These are phyloP conservation scores for Nakazawaea wickerhamii DNA, from an alignment of 805 yeast genomes.

Conservation along the genomic window DNA sequence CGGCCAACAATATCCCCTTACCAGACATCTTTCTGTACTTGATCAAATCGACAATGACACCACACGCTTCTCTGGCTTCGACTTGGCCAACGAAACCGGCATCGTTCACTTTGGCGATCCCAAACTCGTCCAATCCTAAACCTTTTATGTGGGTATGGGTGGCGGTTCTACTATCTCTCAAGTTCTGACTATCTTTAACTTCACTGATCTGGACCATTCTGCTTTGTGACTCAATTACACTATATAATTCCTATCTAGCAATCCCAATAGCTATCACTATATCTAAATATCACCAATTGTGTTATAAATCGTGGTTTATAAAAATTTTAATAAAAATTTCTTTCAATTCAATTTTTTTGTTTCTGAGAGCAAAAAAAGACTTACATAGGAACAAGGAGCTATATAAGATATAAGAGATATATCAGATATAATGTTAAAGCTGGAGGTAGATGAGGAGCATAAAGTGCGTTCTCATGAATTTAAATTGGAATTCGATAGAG, in stretches of 20 bases:
- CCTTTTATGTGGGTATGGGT: conserved; percentile 98
- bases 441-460: conserved; percentile 1
- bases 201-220: conserved; percentile 17
- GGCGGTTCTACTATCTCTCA: conserved; percentile 69
- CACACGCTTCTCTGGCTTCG: conserved; percentile 85
- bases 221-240: too few species aligned
- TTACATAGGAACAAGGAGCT: too few species aligned
- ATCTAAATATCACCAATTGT: not conserved
- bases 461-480: not conserved
- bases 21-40: conserved; percentile 92
- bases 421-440: conserved; percentile 6
- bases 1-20: conserved; percentile 91
- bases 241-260: too few species aligned
- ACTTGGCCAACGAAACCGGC: conserved; percentile 85
- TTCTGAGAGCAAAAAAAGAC: too few species aligned
- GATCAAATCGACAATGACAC: conserved; percentile 89
- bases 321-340: too few species aligned
- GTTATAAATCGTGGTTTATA: not conserved
- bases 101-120: conserved; percentile 75
- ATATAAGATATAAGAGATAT: too few species aligned
- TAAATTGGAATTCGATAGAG: not conserved
- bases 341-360: too few species aligned
- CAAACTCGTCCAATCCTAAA: conserved; percentile 86
- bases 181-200: conserved; percentile 15
- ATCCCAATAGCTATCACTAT: too few species aligned